Base-by-base conservation (phyloP, 1,139 yeast species). In the Kodamaea fungicola region DNA sequence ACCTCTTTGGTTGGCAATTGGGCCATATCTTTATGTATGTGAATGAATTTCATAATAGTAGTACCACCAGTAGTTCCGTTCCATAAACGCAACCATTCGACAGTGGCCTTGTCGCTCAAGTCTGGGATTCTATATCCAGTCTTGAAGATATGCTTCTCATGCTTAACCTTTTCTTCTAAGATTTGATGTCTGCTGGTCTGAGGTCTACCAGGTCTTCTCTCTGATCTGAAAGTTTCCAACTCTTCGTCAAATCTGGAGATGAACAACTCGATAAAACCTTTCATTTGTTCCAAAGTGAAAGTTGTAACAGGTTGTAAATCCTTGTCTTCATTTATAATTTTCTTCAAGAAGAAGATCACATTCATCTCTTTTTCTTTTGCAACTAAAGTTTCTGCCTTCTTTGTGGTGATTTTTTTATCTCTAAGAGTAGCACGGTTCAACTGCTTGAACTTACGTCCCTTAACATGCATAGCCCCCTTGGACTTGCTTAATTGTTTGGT, bases 161-260 rank as follows among this genome's bases (percentile, higher is more conserved):
- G 65, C 38, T 81, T 79, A 32, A 71, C 70, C 50, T 76, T 77
- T 45, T 75, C 76, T 50, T 85, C 84, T 42, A 89, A 61, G 26
- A 74, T 52, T 46, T 78, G 80, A 53, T 87, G 96, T 54, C 80
- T 78, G 43, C 73, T 74, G 7, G 84, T 63, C 13, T 87, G 74
- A 7, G 97, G 96, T 62, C 97, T 75, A n/a, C 95, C 95, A 10
- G 89, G 80, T 54, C 96, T 75, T 67, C 95, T 76, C 39, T 72
- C 76, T 5, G 57, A 61, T 46, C 74, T 75, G 42, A 85, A 64
- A 41, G 67, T 65, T 9, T 74, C 74, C 38, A 90, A 60, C 56
- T 88, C 96, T 12, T 78, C 88, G 49, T 82, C 84, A 53, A 80
- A 82, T 55, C 95, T 74, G 12, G 73, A 58, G n/a, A 87, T 64